phyloP scores from a whole-genome alignment of 441 rosid species.

The Pelargonium cotyledonis region DNA sequence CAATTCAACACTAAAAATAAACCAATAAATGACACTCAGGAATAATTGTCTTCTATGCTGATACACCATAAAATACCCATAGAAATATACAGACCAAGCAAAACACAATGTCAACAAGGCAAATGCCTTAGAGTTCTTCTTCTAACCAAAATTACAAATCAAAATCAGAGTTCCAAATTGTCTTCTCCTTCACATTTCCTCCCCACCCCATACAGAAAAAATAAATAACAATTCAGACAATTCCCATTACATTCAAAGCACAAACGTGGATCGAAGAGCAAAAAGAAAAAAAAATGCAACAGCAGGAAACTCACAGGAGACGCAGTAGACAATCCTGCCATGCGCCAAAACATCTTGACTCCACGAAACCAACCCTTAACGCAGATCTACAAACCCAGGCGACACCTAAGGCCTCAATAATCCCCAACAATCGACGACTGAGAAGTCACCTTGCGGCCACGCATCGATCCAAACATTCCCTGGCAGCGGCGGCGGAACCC shows the following conservation, averaged over 20 bases:
- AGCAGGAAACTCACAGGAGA: slow-evolving; percentile 62
- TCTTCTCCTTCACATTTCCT: neutral
- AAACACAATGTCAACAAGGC: neutral
- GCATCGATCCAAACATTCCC: too few relatives aligned
- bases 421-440: neutral
- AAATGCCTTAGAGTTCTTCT: neutral
- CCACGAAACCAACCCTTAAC: neutral
- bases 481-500: neutral
- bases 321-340: slow-evolving; percentile 84
- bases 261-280: neutral
- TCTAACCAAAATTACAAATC: neutral
- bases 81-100: neutral
- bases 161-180: neutral
- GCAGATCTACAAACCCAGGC: slow-evolving; percentile 1
- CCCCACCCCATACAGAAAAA: neutral
- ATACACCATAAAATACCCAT: neutral
- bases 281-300: neutral
- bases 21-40: neutral
- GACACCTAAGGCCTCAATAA: neutral
- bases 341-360: slow-evolving; percentile 85
- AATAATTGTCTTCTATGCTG: neutral
- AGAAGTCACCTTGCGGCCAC: too few relatives aligned
- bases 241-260: neutral
- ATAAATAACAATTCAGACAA: neutral
- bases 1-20: neutral